Percentiles rank a stretch among this genome's conserved stretches.
Conservation (phyloP, 2,329 filamentous ascomycete genomes). For the Nannizzia gypsea region DNA sequence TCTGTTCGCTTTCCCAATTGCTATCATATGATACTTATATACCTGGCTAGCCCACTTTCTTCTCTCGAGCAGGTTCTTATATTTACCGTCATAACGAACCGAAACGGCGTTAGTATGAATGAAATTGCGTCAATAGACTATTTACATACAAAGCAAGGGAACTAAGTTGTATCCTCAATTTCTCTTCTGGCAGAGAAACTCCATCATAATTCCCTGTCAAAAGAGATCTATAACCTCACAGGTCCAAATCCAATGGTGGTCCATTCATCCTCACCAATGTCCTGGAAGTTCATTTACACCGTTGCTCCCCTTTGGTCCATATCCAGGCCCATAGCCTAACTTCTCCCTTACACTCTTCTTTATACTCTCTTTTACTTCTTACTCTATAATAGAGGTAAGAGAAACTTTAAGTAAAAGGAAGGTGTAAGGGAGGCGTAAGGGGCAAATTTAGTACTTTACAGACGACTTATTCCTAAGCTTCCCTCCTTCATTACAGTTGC, state of each 20-base stretch:
- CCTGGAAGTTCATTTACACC: background rate
- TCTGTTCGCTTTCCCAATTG: background rate
- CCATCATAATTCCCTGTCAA: background rate
- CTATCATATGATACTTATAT: background rate
- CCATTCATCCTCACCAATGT: background rate
- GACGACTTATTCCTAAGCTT: too few species aligned
- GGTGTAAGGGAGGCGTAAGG: too few species aligned
- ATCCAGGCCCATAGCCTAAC: too few species aligned
- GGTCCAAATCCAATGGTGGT: background rate
- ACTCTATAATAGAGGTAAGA: too few species aligned
- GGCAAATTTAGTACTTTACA: too few species aligned
- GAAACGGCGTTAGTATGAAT: background rate
- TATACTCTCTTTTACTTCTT: too few species aligned
- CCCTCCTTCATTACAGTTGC: too few species aligned
- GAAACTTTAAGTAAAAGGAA: too few species aligned
- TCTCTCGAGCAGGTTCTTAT: background rate
- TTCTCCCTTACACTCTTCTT: too few species aligned
- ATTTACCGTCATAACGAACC: background rate
- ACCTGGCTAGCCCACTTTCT: conserved; percentile 1
- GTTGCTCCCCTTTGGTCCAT: background rate
- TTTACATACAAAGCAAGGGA: background rate
- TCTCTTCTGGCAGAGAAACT: background rate
- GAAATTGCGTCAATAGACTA: background rate
- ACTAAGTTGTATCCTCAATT: too few species aligned
- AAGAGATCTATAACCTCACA: background rate